Evolutionary conservation across 2,329 filamentous ascomycete genomes (phyloP).

Genomic region (Hirsutella thompsonii): DNA sequence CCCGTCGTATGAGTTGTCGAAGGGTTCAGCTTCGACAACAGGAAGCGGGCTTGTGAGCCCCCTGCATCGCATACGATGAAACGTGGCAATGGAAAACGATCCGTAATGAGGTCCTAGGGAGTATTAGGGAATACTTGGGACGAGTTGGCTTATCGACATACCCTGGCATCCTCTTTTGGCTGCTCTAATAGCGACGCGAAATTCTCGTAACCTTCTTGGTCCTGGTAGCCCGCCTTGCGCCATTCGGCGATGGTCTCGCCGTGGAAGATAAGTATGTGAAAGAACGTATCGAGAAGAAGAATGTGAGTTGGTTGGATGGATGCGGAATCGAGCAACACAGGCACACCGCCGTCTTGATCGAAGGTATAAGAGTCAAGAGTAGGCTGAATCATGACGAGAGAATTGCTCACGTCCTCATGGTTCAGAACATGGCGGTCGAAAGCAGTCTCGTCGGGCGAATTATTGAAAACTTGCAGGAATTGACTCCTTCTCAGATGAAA

Average conservation of each 20-base stretch:
- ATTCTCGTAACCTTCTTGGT: slow-evolving; percentile 97
- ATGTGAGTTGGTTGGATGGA: slow-evolving; percentile 93
- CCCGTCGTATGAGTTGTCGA: slow-evolving; percentile 93
- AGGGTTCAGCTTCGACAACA: slow-evolving; percentile 93
- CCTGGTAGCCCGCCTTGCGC: slow-evolving; percentile 95
- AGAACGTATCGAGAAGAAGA: slow-evolving; percentile 92
- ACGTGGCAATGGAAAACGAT: slow-evolving; percentile 92
- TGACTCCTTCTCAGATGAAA: slow-evolving; percentile 95
- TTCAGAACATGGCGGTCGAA: slow-evolving; percentile 96
- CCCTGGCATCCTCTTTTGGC: slow-evolving; percentile 91
- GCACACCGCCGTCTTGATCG: slow-evolving; percentile 83
- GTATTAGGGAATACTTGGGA: slow-evolving; percentile 2
- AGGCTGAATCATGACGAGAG: slow-evolving; percentile 96
- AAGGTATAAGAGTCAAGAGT: slow-evolving; percentile 96
- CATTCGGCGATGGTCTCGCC: slow-evolving; percentile 96
- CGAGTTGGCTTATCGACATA: slow-evolving; percentile 30
- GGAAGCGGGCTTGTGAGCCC: slow-evolving; percentile 91
- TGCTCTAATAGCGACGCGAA: slow-evolving; percentile 78
- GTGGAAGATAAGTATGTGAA: slow-evolving; percentile 98
- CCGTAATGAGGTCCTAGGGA: slow-evolving; percentile 78
- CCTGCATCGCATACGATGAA: slow-evolving; percentile 99
- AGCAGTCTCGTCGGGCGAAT: slow-evolving; percentile 97
- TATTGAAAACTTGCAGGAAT: slow-evolving; percentile 98
- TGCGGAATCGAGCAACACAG: slow-evolving; percentile 90
- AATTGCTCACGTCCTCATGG: slow-evolving; percentile 94